Evolutionary conservation across 2,329 filamentous ascomycete species (phyloP).

Genomic region (Colletotrichum tabaci): DNA sequence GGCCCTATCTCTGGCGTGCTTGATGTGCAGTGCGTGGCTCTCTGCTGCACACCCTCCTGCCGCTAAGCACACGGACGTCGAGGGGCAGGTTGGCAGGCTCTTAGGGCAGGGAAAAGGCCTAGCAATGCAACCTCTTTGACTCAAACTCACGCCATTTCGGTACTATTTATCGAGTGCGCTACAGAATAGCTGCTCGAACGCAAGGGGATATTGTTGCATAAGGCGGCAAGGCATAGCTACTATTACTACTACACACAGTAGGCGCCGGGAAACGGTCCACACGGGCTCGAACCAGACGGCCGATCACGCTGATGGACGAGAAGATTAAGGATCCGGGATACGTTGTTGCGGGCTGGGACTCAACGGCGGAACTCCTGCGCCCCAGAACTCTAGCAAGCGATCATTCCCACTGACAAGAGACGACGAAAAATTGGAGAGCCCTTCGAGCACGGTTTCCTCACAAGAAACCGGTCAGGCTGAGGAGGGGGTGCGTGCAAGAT

Average conservation of each 20-base stretch:
- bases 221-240: too few relatives aligned
- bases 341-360: not conserved
- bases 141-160: slow-evolving; percentile 32
- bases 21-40: slow-evolving; percentile 13
- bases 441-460: too few relatives aligned
- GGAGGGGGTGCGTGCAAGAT: not conserved
- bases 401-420: slow-evolving; percentile 3
- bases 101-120: slow-evolving; percentile 24
- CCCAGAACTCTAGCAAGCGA: slow-evolving; percentile 34
- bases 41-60: slow-evolving; percentile 30
- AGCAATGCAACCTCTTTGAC: slow-evolving; percentile 27
- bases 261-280: not conserved
- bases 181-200: not conserved
- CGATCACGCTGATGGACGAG: not conserved
- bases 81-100: slow-evolving; percentile 13
- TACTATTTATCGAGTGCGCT: not conserved
- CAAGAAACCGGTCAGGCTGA: not conserved
- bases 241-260: not conserved
- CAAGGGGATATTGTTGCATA: not conserved
- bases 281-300: not conserved
- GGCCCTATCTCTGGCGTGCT: slow-evolving; percentile 18
- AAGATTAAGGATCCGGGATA: not conserved
- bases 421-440: too few relatives aligned
- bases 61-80: slow-evolving; percentile 21
- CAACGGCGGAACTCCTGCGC: slow-evolving; percentile 21